Evolutionary conservation across 2,329 filamentous ascomycete species (phyloP), one percentile per base, ranked within the genome.

Genomic region (Stachybotrys echinatus): DNA sequence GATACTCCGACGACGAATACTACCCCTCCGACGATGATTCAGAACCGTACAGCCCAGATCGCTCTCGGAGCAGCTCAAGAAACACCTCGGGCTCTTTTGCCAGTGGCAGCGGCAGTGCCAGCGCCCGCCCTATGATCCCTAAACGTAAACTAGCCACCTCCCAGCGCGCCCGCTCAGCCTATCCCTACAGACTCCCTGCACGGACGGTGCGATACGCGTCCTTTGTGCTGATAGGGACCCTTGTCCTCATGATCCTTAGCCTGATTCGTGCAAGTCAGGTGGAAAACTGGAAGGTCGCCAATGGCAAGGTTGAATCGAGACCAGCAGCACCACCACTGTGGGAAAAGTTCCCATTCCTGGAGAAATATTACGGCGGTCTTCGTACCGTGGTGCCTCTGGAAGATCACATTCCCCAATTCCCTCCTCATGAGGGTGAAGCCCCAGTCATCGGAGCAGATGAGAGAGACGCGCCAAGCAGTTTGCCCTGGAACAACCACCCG

Each of bases 321-420:
- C 76, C 82, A 0, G 68, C 80, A 0, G 80, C 83, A 19, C 88
- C 89, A 12, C 82, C 84, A 0, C 69, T 80, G 5, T 97, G 92
- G 91, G 89, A 95, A 65, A 81, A 79, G 10, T 97, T 95, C 64
- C 83, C 84, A 0, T 95, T 96, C 61, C 68, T 99, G 53, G 86
- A 85, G 52, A 80, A 92, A 54, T 99, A 96, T 65, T 94, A 96
- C 65, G 92, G 91, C 14, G 94, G 94, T 1, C 78, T 99, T 52
- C 79, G 85, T 55, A 87, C 80, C 0, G 64, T 99, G 53, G 81
- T 88, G 0, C 69, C 82, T 0, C 71, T 83, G 22, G 66, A 76
- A 14, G 74, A 88, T 45, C 92, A 92, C 56, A 73, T 77, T 10
- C 86, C 92, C 0, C 89, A 97, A 62, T 97, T 95, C 63, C 92